These are phyloP conservation scores for Podospora pseudopauciseta DNA, from an alignment of 495 filamentous ascomycete species.

Conservation along the genomic window DNA sequence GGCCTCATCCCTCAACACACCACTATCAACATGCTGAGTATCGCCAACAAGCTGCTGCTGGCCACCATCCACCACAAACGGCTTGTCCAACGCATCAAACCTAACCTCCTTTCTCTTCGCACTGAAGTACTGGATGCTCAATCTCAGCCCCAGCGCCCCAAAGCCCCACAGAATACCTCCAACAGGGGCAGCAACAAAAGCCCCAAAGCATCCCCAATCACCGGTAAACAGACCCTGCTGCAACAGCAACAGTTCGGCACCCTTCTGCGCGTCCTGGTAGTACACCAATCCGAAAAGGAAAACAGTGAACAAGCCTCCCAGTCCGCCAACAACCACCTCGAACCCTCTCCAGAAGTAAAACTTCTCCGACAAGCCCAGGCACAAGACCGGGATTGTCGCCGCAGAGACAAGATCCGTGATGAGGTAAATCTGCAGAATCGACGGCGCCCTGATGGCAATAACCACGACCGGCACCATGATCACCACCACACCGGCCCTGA, in stretches of 20 bases:
- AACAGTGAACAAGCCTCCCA: conserved; percentile 69
- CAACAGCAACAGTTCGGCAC: conserved; percentile 64
- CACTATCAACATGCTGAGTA: conserved; percentile 17
- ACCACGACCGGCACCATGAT: conserved; percentile 67
- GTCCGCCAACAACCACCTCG: conserved; percentile 66
- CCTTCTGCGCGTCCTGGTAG: conserved; percentile 58
- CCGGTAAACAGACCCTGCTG: conserved; percentile 63
- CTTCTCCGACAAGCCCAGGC: conserved; percentile 58
- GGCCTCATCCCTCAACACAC: conserved; percentile 24
- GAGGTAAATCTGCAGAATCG: conserved; percentile 70
- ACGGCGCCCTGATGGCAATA: conserved; percentile 65
- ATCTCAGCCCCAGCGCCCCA: conserved; percentile 52
- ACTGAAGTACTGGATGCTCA: conserved; percentile 49
- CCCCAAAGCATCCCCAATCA: conserved; percentile 74
- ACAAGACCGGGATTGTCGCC: conserved; percentile 62
- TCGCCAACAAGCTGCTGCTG: neutral
- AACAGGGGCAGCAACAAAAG: conserved; percentile 72
- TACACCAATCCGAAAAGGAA: conserved; percentile 74
- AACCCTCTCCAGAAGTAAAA: conserved; percentile 72
- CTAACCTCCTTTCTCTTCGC: conserved; percentile 50
- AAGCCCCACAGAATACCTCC: conserved; percentile 68
- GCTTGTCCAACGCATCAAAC: conserved; percentile 63
- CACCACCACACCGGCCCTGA: conserved; percentile 60
- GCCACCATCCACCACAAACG: conserved; percentile 21
- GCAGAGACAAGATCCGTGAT: conserved; percentile 72